phyloP scores from a whole-genome alignment of 768 basidiomycete genomes.

The Tephrocybe rancida region DNA sequence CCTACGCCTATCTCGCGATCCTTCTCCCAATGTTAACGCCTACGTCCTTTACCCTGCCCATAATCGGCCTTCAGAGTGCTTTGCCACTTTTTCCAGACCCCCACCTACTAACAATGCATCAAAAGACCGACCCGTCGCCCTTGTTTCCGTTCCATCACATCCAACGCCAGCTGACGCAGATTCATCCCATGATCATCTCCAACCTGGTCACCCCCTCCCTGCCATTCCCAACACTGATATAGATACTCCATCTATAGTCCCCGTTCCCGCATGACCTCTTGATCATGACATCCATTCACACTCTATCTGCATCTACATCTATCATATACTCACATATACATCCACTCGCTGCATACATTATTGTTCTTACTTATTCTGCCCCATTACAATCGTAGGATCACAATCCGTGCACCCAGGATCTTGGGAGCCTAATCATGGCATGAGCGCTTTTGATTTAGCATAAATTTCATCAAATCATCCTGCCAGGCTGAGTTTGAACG shows the following conservation, averaged over 20 bases:
- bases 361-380: conserved; percentile 14
- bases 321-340: conserved; percentile 17
- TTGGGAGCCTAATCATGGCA: not conserved
- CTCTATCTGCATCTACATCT: conserved; percentile 11
- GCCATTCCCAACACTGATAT: conserved; percentile 9
- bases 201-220: conserved; percentile 1
- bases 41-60: conserved; percentile 46
- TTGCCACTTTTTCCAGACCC: conserved; percentile 42
- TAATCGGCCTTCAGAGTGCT: conserved; percentile 4
- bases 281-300: conserved; percentile 4
- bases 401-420: conserved; percentile 14
- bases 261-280: conserved; percentile 13
- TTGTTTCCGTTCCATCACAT: not conserved
- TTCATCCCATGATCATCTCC: conserved; percentile 5
- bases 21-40: conserved; percentile 62
- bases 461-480: conserved; percentile 1
- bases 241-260: conserved; percentile 10
- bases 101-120: conserved; percentile 18
- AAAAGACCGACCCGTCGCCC: not conserved
- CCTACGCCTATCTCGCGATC: conserved; percentile 52
- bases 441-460: not conserved
- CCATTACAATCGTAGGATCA: conserved; percentile 6
- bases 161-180: conserved; percentile 2
- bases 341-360: conserved; percentile 10
- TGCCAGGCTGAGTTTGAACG: conserved; percentile 20